Conservation (phyloP, 208 protist species). For the Trypanosoma mega region DNA sequence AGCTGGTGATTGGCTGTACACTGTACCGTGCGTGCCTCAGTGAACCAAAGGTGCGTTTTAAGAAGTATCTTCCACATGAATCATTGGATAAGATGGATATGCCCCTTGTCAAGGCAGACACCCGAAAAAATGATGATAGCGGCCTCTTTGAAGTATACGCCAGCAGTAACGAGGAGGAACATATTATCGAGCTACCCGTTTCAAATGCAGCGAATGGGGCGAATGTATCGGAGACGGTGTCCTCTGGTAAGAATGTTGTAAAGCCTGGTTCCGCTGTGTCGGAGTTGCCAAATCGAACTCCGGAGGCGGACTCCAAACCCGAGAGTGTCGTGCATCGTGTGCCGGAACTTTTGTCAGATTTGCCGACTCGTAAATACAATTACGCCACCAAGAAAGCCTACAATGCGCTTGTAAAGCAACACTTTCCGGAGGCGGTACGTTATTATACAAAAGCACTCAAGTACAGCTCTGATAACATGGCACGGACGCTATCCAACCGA, state of each 20-base stretch:
- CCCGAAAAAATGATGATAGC: neutral
- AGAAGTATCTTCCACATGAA: slow-evolving; percentile 45
- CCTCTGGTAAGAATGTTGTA: neutral
- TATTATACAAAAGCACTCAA: slow-evolving; percentile 72
- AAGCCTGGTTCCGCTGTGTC: too few relatives aligned
- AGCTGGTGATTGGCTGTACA: slow-evolving; percentile 65
- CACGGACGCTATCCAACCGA: slow-evolving; percentile 62
- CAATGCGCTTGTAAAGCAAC: slow-evolving; percentile 40
- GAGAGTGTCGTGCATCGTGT: neutral
- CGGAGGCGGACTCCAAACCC: neutral
- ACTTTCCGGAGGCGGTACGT: slow-evolving; percentile 55
- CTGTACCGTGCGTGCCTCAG: slow-evolving; percentile 83
- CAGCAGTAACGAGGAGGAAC: slow-evolving; percentile 2
- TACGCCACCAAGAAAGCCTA: slow-evolving; percentile 65
- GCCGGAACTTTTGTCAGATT: neutral
- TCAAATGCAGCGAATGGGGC: too few relatives aligned
- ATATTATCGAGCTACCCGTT: neutral
- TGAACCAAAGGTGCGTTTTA: slow-evolving; percentile 78
- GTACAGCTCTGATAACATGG: slow-evolving; percentile 58
- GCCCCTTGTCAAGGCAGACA: neutral
- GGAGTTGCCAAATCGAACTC: neutral
- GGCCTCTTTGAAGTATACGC: slow-evolving; percentile 15
- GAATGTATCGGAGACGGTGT: neutral
- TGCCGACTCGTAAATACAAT: slow-evolving; percentile 17
- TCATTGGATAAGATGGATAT: neutral